These are phyloP conservation scores for Cryomyces minteri DNA, from an alignment of 495 filamentous ascomycete species.

Conservation along the genomic window DNA sequence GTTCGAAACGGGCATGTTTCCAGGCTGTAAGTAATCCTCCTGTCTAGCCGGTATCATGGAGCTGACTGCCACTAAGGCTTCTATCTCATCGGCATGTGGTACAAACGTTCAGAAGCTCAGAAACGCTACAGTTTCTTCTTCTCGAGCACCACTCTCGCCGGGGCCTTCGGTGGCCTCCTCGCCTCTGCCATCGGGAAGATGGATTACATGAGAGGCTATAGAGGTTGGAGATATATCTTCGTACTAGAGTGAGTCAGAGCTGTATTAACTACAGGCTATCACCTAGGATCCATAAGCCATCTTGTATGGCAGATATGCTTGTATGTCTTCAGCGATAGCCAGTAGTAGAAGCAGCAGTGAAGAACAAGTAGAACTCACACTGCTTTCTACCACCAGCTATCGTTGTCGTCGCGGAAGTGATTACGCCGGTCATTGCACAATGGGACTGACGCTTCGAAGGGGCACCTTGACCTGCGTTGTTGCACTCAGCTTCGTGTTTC, in stretches of 20 bases:
- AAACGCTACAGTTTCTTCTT: constrained; percentile 86
- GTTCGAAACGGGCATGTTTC: constrained; percentile 84
- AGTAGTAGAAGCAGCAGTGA: too few species aligned
- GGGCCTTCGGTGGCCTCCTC: constrained; percentile 24
- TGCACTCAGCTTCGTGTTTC: constrained; percentile 58
- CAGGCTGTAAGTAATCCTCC: constrained; percentile 26
- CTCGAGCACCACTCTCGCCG: constrained; percentile 42
- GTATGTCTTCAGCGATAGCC: too few species aligned
- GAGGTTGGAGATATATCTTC: constrained; percentile 77
- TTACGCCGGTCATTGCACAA: not conserved
- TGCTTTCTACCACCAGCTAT: too few species aligned
- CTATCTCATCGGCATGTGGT: constrained; percentile 75
- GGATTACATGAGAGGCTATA: constrained; percentile 47
- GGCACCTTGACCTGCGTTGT: constrained; percentile 55
- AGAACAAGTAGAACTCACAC: too few species aligned
- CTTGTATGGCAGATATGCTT: too few species aligned
- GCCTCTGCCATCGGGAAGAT: constrained; percentile 57
- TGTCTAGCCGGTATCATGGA: constrained; percentile 9
- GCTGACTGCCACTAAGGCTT: constrained; percentile 23
- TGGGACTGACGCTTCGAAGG: constrained; percentile 26
- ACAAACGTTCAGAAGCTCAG: constrained; percentile 70
- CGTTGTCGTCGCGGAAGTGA: too few species aligned
- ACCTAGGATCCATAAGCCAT: too few species aligned
- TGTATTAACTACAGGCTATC: too few species aligned
- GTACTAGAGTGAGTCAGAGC: not conserved